These are phyloP conservation scores for Mrakia gelida DNA, from an alignment of 768 basidiomycete genomes.

Conservation along the genomic window DNA sequence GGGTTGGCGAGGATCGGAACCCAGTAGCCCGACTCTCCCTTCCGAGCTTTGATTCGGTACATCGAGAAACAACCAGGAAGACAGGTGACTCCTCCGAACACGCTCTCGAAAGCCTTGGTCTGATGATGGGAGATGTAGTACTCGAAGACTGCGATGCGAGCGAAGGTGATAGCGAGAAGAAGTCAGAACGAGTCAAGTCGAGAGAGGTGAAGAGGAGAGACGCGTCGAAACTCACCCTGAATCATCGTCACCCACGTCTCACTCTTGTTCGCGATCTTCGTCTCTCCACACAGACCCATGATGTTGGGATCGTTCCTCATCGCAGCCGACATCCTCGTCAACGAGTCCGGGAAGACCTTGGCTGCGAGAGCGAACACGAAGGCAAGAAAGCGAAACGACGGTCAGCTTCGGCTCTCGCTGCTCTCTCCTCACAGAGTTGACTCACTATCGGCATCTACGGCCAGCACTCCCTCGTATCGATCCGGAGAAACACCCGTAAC, in stretches of 20 bases:
- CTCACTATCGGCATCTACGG: slow-evolving; percentile 50
- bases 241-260: slow-evolving; percentile 99
- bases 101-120: slow-evolving; percentile 98
- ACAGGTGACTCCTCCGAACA: slow-evolving; percentile 99
- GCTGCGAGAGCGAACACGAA: slow-evolving; percentile 39
- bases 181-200: not conserved
- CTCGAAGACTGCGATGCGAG: slow-evolving; percentile 71
- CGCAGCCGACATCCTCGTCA: slow-evolving; percentile 91
- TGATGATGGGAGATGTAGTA: slow-evolving; percentile 99
- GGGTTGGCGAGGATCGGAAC: slow-evolving; percentile 98
- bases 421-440: too few relatives aligned
- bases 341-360: slow-evolving; percentile 96
- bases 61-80: slow-evolving; percentile 95
- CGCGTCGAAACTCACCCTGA: slow-evolving; percentile 63
- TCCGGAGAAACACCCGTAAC: slow-evolving; percentile 93
- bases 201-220: not conserved
- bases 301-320: slow-evolving; percentile 97
- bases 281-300: slow-evolving; percentile 98
- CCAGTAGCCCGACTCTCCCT: slow-evolving; percentile 88
- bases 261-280: slow-evolving; percentile 98
- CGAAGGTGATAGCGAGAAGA: not conserved
- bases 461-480: slow-evolving; percentile 88
- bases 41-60: slow-evolving; percentile 99
- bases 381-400: too few relatives aligned
- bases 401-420: too few relatives aligned